Percentiles rank a stretch among this genome's conserved stretches.
Conservation (phyloP, 2,329 filamentous ascomycete genomes). For the Microdochium trichocladiopsis region DNA sequence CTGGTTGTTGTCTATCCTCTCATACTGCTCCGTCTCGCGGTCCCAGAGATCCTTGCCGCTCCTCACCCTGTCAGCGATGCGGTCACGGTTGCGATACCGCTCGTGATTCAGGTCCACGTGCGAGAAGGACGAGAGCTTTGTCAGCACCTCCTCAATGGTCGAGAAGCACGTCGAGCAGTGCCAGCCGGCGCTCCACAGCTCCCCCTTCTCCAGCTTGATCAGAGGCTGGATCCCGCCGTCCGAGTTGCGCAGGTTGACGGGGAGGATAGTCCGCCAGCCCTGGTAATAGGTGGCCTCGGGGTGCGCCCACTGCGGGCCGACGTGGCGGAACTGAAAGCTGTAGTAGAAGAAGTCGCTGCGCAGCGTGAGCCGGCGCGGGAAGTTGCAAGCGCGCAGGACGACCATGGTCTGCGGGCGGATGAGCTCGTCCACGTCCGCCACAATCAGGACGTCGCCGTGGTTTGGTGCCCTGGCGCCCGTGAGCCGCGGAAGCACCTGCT, state of each 20-base stretch:
- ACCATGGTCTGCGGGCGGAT: constrained; percentile 41
- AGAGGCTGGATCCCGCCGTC: constrained; percentile 30
- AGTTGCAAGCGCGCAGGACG: constrained; percentile 41
- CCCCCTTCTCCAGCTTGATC: constrained; percentile 32
- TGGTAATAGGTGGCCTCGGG: constrained; percentile 53
- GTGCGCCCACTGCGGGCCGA: constrained; percentile 42
- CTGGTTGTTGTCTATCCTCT: constrained; percentile 37
- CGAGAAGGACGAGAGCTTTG: constrained; percentile 50
- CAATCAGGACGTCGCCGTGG: constrained; percentile 47
- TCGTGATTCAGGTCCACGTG: constrained; percentile 45
- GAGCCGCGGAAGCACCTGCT: constrained; percentile 46
- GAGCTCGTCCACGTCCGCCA: constrained; percentile 56
- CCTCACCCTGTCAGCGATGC: constrained; percentile 43
- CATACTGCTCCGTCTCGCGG: constrained; percentile 37
- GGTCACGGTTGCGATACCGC: constrained; percentile 35
- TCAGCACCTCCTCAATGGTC: constrained; percentile 45
- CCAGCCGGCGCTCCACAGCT: constrained; percentile 46
- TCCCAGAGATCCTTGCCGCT: constrained; percentile 49
- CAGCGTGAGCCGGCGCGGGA: constrained; percentile 45
- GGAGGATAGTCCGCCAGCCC: constrained; percentile 40
- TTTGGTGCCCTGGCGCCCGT: constrained; percentile 30
- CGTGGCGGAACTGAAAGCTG: constrained; percentile 45
- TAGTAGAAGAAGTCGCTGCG: constrained; percentile 49
- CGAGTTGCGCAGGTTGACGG: constrained; percentile 44
- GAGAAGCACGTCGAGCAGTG: constrained; percentile 57